Evolutionary conservation across 2,329 filamentous ascomycete genomes (phyloP).

Genomic region (Coniochaeta sp.): DNA sequence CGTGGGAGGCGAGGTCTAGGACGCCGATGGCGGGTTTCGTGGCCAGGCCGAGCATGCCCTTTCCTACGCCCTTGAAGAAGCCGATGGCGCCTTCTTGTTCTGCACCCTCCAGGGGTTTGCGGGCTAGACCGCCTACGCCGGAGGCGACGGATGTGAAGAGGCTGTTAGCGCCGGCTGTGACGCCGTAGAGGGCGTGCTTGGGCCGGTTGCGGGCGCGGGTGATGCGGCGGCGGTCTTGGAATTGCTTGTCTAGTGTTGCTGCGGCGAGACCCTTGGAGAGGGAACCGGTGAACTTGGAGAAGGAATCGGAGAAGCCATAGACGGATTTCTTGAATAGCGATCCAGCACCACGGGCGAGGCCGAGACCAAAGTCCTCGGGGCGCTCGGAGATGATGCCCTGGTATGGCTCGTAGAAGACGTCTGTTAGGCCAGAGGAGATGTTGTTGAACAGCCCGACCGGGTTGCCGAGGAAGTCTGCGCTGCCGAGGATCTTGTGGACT

Average conservation of each 20-base stretch:
- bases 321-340: slow-evolving; percentile 99
- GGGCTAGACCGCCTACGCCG: slow-evolving; percentile 85
- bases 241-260: slow-evolving; percentile 95
- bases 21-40: slow-evolving; percentile 97
- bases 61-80: slow-evolving; percentile 96
- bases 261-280: slow-evolving; percentile 94
- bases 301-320: slow-evolving; percentile 93
- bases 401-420: slow-evolving; percentile 99
- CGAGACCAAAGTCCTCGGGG: slow-evolving; percentile 88
- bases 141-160: slow-evolving; percentile 89
- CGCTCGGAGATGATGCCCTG: slow-evolving; percentile 93
- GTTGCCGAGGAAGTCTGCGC: slow-evolving; percentile 94
- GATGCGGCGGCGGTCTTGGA: slow-evolving; percentile 93
- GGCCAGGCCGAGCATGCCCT: slow-evolving; percentile 86
- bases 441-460: slow-evolving; percentile 98
- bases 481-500: slow-evolving; percentile 94
- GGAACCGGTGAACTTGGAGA: slow-evolving; percentile 95
- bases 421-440: slow-evolving; percentile 90
- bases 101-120: slow-evolving; percentile 90
- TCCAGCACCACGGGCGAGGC: slow-evolving; percentile 92
- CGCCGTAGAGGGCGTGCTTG: slow-evolving; percentile 94
- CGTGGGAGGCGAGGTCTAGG: slow-evolving; percentile 92
- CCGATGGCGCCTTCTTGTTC: slow-evolving; percentile 91
- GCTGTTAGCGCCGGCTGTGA: slow-evolving; percentile 90
- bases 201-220: slow-evolving; percentile 87